phyloP scores from a whole-genome alignment of 495 filamentous ascomycete species.

The Tuber melanosporum region DNA sequence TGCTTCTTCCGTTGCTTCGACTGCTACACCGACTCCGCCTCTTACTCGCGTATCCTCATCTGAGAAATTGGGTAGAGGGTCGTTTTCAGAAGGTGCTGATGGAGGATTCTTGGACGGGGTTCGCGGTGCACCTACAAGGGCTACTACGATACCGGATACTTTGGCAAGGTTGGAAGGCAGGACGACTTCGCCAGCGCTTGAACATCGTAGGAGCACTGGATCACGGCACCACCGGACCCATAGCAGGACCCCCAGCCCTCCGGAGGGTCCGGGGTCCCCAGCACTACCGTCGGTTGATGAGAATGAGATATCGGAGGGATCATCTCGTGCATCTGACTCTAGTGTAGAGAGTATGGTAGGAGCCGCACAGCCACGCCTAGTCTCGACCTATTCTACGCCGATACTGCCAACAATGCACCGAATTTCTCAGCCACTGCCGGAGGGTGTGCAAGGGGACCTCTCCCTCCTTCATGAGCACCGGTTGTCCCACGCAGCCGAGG shows the following conservation, averaged over 20 bases:
- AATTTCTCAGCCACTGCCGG: conserved; percentile 11
- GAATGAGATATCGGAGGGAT: conserved; percentile 34
- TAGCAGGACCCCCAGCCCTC: conserved; percentile 38
- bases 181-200: conserved; percentile 13
- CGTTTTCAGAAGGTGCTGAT: conserved; percentile 9
- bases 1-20: conserved; percentile 27
- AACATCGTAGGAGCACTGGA: conserved; percentile 15
- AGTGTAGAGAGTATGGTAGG: conserved; percentile 18
- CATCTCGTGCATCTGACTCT: conserved; percentile 38
- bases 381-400: conserved; percentile 32
- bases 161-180: conserved; percentile 37
- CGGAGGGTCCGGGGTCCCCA: conserved; percentile 34
- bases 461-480: conserved; percentile 39
- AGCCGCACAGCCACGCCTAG: conserved; percentile 20
- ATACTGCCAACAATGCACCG: conserved; percentile 28
- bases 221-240: conserved; percentile 9
- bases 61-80: conserved; percentile 12
- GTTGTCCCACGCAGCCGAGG: conserved; percentile 41
- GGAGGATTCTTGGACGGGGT: background rate
- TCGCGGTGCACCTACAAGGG: conserved; percentile 4
- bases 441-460: conserved; percentile 35
- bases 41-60: conserved; percentile 25
- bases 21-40: conserved; percentile 21
- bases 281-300: conserved; percentile 35
- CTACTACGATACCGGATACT: conserved; percentile 31